Evolutionary conservation across 108 stramenopile genomes (phyloP), one percentile per base, ranked within the genome.

Genomic region (Discostella stelligeroides): DNA sequence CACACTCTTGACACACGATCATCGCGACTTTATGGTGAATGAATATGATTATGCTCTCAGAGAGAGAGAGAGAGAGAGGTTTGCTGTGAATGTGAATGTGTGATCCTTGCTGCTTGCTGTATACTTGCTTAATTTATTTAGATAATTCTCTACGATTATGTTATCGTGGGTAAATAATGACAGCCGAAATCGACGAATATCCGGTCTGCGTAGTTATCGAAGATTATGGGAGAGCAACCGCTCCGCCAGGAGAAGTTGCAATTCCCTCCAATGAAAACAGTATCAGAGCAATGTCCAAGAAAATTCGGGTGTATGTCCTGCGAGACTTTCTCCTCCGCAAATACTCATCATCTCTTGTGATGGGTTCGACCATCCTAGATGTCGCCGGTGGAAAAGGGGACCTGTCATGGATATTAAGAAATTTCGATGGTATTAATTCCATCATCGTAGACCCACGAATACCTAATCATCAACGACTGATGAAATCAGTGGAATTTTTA

Each of bases 361-460:
- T 15, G n/a, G 70, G 61, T 18, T 12, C 29, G 49, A 34, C 7
- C 18, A 68, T 96, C 13, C 63, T 95, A 15, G 95, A 96, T 51
- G 88, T 91, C 7, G 95, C 95, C 13, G 95, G 95, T 1, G 95
- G 95, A 17, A 85, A 86, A 37, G 95, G 95, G 7, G 88, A 92
- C 50, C 75, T 96, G 51, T 84, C 84, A 7, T 92, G 85, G 81
- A 40, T 88, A 29, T 70, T 95, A 1, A 29, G 50, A 30, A 90
- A 87, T 63, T 64, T 84, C 20, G 84, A 88, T 64, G 77, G 79
- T 2, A 50, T 91, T 0, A 62, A 83, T 12, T 87, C 85, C 28
- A 75, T 91, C 7, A 79, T 93, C 18, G 67, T 85, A 7, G 95
- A 96, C 80, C 95, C 92, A 17, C 75, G 85, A 8, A 58, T 40